phyloP scores from a whole-genome alignment of 139 green algal genomes.

The Chlamydomonas applanata region DNA sequence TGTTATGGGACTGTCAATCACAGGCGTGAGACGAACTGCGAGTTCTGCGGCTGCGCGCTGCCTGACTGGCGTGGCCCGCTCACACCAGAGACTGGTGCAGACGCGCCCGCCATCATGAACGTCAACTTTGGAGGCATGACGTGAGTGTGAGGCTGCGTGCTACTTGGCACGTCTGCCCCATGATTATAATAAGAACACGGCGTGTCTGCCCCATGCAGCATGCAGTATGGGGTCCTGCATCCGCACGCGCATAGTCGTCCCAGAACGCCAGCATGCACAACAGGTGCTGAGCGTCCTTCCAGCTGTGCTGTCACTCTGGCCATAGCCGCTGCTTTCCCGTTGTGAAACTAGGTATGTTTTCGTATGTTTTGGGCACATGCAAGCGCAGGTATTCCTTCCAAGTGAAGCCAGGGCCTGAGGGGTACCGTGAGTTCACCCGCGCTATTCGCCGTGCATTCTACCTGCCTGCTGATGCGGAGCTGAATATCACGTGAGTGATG shows the following conservation, averaged over 20 bases:
- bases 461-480: conserved; percentile 78
- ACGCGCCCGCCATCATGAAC: conserved; percentile 45
- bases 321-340: too few relatives aligned
- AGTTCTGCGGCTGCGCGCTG: conserved; percentile 78
- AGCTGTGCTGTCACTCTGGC: too few relatives aligned
- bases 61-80: conserved; percentile 79
- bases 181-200: background rate
- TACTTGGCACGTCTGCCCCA: background rate
- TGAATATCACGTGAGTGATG: conserved; percentile 79
- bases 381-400: too few relatives aligned
- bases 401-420: conserved; percentile 32
- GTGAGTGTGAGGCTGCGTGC: too few relatives aligned
- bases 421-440: conserved; percentile 81
- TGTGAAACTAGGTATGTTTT: too few relatives aligned
- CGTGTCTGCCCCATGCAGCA: too few relatives aligned
- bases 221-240: too few relatives aligned
- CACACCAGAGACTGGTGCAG: conserved; percentile 42
- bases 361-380: background rate
- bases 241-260: too few relatives aligned
- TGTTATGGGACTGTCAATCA: too few relatives aligned
- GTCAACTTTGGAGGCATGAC: conserved; percentile 85
- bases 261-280: too few relatives aligned
- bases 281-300: too few relatives aligned
- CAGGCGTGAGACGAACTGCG: conserved; percentile 82
- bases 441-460: conserved; percentile 78